phyloP scores from a whole-genome alignment of 2,329 filamentous ascomycete genomes.

The Ustilaginoidea virens region DNA sequence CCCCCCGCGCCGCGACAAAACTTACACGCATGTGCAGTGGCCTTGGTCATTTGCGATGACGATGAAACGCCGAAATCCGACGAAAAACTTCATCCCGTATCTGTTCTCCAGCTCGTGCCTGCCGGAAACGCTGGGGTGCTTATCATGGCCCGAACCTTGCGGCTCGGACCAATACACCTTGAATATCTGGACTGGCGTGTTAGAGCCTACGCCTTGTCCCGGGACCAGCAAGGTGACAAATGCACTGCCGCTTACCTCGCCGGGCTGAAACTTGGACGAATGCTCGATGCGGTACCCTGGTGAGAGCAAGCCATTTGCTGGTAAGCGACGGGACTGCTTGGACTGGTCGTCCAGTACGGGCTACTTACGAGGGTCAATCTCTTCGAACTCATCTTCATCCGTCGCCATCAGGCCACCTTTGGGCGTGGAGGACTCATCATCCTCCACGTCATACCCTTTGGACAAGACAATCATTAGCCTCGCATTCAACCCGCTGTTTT shows the following conservation, averaged over 20 bases:
- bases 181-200: slow-evolving; percentile 26
- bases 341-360: no score
- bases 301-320: slow-evolving; percentile 1
- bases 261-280: slow-evolving; percentile 24
- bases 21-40: slow-evolving; percentile 40
- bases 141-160: slow-evolving; percentile 19
- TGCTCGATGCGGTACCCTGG: slow-evolving; percentile 24
- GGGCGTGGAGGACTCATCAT: slow-evolving; percentile 2
- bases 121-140: slow-evolving; percentile 16
- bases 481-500: not conserved
- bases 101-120: slow-evolving; percentile 18
- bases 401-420: not conserved
- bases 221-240: not conserved
- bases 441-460: slow-evolving; percentile 3
- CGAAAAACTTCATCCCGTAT: slow-evolving; percentile 25
- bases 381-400: slow-evolving; percentile 7
- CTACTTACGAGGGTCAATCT: slow-evolving; percentile 22
- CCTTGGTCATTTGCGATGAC: slow-evolving; percentile 35
- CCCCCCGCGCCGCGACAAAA: no score
- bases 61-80: slow-evolving; percentile 38
- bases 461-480: no score
- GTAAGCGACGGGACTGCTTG: no score
- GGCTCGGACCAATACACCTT: slow-evolving; percentile 41
- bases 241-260: slow-evolving; percentile 18
- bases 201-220: slow-evolving; percentile 1